Evolutionary conservation across 2,329 filamentous ascomycete species (phyloP), one percentile per base, ranked within the genome.

Genomic region (Aspergillus hortae): DNA sequence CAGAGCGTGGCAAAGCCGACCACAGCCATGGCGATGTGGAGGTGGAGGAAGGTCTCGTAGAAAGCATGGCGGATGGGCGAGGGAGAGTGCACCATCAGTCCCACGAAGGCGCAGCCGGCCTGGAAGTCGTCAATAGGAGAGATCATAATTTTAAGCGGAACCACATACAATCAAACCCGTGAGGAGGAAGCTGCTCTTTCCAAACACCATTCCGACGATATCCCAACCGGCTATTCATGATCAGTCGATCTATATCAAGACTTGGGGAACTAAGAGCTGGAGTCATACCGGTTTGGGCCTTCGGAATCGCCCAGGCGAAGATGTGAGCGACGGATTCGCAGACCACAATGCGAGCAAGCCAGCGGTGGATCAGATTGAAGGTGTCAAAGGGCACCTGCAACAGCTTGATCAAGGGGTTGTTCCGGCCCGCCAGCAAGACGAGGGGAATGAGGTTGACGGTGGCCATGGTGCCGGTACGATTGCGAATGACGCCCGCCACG

Each of bases 31-130:
- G 89, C 70, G 61, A 95, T 91, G 74, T 97, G 94, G 27, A 87
- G 73, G 67, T 89, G 90, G 62, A 97, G 81, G 75, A 99, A 99
- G 1, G 90, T 95, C 75, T 99, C 94, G 75, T 99, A 99, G 69
- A 96, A 96, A 36, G 92, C 91, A 71, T 96, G 92, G 55, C 94
- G 86, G 47, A 99, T 67, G 0, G 91, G 87, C 2, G 90, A 92
- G 49, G 88, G 76, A 9, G 90, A 87, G 25, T 87, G 77, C 47
- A 95, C 64, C 49, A 88, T 65, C 43, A 97, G 77, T 42, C 88
- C 67, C 38, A 82, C 61, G 66, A 96, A 81, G 35, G 82, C 79
- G 45, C 82, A 68, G n/a, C 64, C 61, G 51, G 67, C 66, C 71
- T 73, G 48, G 38, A 46, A n/a, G 6, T 30, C 7, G 27, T 30